These are phyloP conservation scores for Moringa oleifera DNA, from an alignment of 345 rosid species.

Conservation along the genomic window DNA sequence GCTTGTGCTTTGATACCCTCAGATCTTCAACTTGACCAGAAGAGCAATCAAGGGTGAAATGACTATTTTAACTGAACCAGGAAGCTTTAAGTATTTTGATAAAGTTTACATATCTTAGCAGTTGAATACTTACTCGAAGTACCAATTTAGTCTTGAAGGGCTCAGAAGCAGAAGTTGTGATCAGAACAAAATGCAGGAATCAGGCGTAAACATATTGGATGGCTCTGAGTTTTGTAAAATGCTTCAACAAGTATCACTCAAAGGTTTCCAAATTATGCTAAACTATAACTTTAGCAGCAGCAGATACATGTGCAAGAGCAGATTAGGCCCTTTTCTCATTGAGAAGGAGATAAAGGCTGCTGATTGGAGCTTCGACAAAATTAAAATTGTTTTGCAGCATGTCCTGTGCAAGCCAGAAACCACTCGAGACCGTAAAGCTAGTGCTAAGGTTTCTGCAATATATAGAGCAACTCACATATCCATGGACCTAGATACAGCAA, in stretches of 20 bases:
- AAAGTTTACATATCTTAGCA: too few relatives aligned
- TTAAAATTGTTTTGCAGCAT: constrained; percentile 5
- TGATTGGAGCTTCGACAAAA: neutral
- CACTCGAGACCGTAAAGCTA: neutral
- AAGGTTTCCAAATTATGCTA: neutral
- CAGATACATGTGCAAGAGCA: neutral
- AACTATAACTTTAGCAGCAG: constrained; percentile 7
- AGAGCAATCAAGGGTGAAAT: too few relatives aligned
- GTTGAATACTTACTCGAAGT: too few relatives aligned
- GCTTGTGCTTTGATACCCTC: too few relatives aligned
- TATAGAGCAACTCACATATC: constrained; percentile 10
- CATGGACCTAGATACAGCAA: neutral
- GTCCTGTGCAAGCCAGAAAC: constrained; percentile 1
- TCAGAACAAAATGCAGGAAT: constrained; percentile 3
- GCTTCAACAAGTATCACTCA: neutral
- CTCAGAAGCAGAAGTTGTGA: too few relatives aligned
- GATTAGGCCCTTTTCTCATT: neutral
- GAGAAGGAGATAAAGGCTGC: neutral
- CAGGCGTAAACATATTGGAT: neutral
- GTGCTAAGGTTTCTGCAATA: constrained; percentile 2
- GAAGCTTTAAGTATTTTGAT: too few relatives aligned
- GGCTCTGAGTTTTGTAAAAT: neutral
- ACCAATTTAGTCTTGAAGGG: too few relatives aligned
- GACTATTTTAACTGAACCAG: too few relatives aligned
- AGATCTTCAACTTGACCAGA: too few relatives aligned